These are phyloP conservation scores for Jatropha curcas DNA, from an alignment of 345 rosid species.

Conservation along the genomic window DNA sequence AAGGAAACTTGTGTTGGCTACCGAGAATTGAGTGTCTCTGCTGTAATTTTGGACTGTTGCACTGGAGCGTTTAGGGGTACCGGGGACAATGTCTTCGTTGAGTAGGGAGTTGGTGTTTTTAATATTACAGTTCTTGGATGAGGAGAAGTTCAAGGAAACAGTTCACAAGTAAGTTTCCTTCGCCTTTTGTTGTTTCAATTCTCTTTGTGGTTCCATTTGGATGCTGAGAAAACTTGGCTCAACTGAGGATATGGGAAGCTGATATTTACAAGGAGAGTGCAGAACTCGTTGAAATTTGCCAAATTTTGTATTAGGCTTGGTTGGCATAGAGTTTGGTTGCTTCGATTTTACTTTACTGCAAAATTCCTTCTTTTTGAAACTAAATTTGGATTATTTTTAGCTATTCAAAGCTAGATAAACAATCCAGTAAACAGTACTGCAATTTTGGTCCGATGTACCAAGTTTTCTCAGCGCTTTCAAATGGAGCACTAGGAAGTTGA, in stretches of 20 bases:
- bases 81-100: conserved; percentile 38
- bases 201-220: neutral
- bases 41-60: conserved; percentile 29
- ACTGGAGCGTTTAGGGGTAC: conserved; percentile 48
- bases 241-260: neutral
- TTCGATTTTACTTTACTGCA: neutral
- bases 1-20: conserved; percentile 10
- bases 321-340: neutral
- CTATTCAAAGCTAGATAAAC: neutral
- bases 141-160: conserved; percentile 31
- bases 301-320: neutral
- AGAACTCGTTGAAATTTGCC: neutral
- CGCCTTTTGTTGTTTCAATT: neutral
- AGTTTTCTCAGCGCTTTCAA: conserved; percentile 11
- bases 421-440: neutral
- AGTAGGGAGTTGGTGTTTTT: conserved; percentile 29
- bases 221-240: neutral
- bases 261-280: neutral
- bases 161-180: conserved; percentile 25
- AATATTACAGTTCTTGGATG: conserved; percentile 28
- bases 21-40: neutral
- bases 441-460: neutral
- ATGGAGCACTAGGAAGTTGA: neutral
- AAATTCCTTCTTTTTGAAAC: neutral
- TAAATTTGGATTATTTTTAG: neutral